Evolutionary conservation across 2,329 filamentous ascomycete genomes (phyloP), one percentile per base, ranked within the genome.

Genomic region (Monilinia fructicola): DNA sequence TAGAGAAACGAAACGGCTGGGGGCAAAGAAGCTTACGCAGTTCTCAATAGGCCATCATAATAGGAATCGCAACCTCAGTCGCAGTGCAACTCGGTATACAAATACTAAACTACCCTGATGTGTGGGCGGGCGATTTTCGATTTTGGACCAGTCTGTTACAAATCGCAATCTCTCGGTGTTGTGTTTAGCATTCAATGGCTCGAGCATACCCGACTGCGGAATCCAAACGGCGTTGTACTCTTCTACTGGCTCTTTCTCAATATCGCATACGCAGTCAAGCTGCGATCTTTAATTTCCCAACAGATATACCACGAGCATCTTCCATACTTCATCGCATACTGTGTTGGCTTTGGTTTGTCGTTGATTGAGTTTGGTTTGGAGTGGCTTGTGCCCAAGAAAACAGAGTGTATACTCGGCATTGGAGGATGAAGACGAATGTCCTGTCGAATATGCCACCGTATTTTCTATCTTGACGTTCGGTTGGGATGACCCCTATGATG

Each of bases 401-500:
- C 80, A 88, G 73, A 90, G 88, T 70, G 85, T 82, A 55, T 91
- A 91, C 75, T 85, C 90, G 76, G 86, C 86, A 7, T 77, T 90
- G 59, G 87, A 86, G 9, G 86, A 89, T 68, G 86, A 87, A 52
- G 85, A 90, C 71, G 88, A 91, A 78, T 90, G 88, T 69, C 83
- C 83, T 7, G 67, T 91, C 69, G 93, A 98, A 78, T 96, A 97
- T 77, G 93, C 95, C 16, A 93, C 94, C 68, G 83, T 98, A 63
- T 99, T 99, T 79, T 97, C 94, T 4, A 87, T 91, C 61, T 84
- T 99, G 55, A 97, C 94, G 0, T 99, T 99, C 78, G 89, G 90
- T 65, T 99, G 95, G 95, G 95, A 97, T 99, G 94, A 98, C 95
- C 0, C 93, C 95, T 0, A 81, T 99, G 85, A 99, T 99, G 95